A percentile compares a stretch with the other conserved stretches of the same genome.
Conservation (phyloP, 2,329 filamentous ascomycete species). For the Claviceps humidiphila region DNA sequence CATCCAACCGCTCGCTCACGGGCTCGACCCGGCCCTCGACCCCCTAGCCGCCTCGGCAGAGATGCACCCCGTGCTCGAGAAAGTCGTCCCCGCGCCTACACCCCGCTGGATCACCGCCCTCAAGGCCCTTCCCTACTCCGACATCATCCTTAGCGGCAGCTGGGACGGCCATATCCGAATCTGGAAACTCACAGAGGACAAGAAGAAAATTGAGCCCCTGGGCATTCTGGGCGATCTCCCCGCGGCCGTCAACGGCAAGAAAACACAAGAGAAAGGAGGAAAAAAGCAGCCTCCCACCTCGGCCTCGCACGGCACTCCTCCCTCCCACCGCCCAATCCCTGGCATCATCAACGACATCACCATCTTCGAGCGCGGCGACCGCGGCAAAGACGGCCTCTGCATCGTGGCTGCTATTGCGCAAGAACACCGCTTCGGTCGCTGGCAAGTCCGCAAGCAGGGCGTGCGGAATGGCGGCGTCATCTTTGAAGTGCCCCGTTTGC, state of each 20-base stretch:
- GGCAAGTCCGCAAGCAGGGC: conserved; percentile 47
- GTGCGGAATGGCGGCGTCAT: conserved; percentile 77
- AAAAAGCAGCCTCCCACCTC: conserved; percentile 8
- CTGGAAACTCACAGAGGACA: conserved; percentile 78
- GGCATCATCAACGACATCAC: conserved; percentile 84
- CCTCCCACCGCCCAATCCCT: conserved; percentile 29
- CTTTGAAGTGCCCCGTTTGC: conserved; percentile 58
- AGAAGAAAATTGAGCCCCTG: conserved; percentile 59
- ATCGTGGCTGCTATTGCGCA: conserved; percentile 78
- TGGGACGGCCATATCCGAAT: conserved; percentile 79
- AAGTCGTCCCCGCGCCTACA: conserved; percentile 48
- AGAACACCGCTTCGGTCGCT: conserved; percentile 74
- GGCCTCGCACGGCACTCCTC: conserved; percentile 1
- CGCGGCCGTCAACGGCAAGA: conserved; percentile 15
- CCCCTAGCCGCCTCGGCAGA: conserved; percentile 65
- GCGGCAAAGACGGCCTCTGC: conserved; percentile 64
- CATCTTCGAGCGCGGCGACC: conserved; percentile 71
- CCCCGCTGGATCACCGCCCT: conserved; percentile 88
- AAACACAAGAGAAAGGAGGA: not conserved
- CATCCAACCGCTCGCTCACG: conserved; percentile 69
- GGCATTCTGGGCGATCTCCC: conserved; percentile 46
- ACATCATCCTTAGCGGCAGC: conserved; percentile 79
- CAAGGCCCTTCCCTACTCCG: conserved; percentile 74
- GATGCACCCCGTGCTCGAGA: conserved; percentile 38
- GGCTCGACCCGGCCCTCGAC: conserved; percentile 58